Evolutionary conservation across 2,329 filamentous ascomycete genomes (phyloP), one percentile per base, ranked within the genome.

Genomic region (Beauveria medogensis): DNA sequence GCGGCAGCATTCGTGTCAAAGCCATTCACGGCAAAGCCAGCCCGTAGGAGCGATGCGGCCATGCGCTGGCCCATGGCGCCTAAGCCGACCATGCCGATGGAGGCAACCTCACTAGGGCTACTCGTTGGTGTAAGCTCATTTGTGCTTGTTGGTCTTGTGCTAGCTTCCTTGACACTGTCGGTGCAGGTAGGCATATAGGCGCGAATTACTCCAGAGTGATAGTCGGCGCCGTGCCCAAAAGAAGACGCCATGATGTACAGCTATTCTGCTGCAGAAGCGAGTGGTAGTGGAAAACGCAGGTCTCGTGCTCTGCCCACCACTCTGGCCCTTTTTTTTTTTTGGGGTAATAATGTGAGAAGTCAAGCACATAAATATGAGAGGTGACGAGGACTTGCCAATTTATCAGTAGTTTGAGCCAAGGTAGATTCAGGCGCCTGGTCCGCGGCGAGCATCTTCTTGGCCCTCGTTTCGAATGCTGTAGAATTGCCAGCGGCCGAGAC

Each of bases 401-500:
- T 71, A 52, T 74, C 71, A 2, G 72, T 66, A 24, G 74, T 72
- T 16, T 73, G 74, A 47, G 69, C 67, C 20, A 77, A 62, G 2
- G 75, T 70, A 8, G 71, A 72, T 37, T 69, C 66, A 18, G 73
- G 65, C 16, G 67, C 70, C 71, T 78, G 79, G 64, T 82, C 79
- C 59, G 79, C 76, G 22, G 74, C 74, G 44, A 85, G 69, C 72
- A 82, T 80, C 66, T 79, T 78, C 46, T 78, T 77, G 16, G 77
- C 79, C n/a, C 81, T 72, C 65, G 83, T 80, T 66, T 80, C 78
- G 72, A 83, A 84, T 73, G 84, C 82, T 75, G 79, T 83, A 65
- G 78, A 79, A 40, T 62, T 68, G 7, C 70, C 70, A 2, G 70
- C 69, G 2, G 70, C 68, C 37, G 66, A 68, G 22, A 55, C 64